Evolutionary conservation across 495 filamentous ascomycete genomes (phyloP).

Genomic region (Penicillium macrosclerotiorum): DNA sequence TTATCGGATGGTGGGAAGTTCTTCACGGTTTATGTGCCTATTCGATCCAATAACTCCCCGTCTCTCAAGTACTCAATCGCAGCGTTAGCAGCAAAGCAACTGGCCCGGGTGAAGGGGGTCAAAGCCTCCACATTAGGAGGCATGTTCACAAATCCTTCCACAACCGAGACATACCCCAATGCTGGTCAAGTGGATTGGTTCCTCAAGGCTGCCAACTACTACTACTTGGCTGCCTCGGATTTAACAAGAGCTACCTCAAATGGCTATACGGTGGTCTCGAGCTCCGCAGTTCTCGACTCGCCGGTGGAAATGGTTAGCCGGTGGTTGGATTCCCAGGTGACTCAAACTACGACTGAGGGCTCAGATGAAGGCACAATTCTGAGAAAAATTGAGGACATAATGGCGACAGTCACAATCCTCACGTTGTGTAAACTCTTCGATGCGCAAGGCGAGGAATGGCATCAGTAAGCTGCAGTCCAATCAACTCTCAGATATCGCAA

Average conservation of each 20-base stretch:
- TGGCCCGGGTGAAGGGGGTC: slow-evolving; percentile 37
- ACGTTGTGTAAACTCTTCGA: slow-evolving; percentile 36
- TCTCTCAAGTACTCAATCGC: slow-evolving; percentile 38
- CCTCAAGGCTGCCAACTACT: slow-evolving; percentile 44
- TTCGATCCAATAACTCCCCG: slow-evolving; percentile 32
- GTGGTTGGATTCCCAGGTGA: slow-evolving; percentile 23
- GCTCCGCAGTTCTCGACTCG: slow-evolving; percentile 36
- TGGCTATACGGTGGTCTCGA: slow-evolving; percentile 32
- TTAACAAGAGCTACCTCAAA: slow-evolving; percentile 30
- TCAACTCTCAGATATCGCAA: too few species aligned
- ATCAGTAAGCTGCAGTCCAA: slow-evolving; percentile 26
- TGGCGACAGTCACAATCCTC: slow-evolving; percentile 31
- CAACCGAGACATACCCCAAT: slow-evolving; percentile 40
- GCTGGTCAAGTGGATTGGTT: slow-evolving; percentile 38
- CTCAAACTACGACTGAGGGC: slow-evolving; percentile 4
- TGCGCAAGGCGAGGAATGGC: slow-evolving; percentile 35
- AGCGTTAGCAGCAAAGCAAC: slow-evolving; percentile 42
- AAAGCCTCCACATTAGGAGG: slow-evolving; percentile 19
- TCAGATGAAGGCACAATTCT: slow-evolving; percentile 11
- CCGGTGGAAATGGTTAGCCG: slow-evolving; percentile 30
- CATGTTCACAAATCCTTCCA: slow-evolving; percentile 34
- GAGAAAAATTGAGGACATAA: slow-evolving; percentile 31
- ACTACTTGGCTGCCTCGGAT: slow-evolving; percentile 33
- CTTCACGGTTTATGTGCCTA: slow-evolving; percentile 38
- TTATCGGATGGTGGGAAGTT: slow-evolving; percentile 39